Evolutionary conservation across 306 rosid genomes (phyloP), one percentile per base, ranked within the genome.

Genomic region (Prunus kanzakura): DNA sequence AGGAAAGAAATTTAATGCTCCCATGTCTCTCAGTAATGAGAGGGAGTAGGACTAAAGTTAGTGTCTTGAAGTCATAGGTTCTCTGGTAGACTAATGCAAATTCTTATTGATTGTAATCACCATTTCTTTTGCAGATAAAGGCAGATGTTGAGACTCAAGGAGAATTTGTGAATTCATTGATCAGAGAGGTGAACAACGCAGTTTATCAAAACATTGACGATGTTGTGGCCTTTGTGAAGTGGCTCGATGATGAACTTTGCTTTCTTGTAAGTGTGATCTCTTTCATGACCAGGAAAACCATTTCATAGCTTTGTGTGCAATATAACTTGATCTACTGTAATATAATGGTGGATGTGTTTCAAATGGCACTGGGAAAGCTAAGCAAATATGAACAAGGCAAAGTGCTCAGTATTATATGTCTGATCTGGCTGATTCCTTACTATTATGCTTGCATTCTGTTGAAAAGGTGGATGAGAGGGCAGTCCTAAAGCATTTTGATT

Each of bases 201-300:
- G 96, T 80, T 74, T 95, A 86, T 84, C 91, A 85, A 81, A 87
- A 86, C 84, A 89, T 95, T 58, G 96, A 92, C 80, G 99, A 92
- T 64, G 93, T 95, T 14, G 97, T 95, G 78, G 99, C 91, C 50
- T 95, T 95, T 76, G 99, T 95, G 76, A 92, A 90, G 88, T 95
- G 99, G 99, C 90, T 95, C 52, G 99, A 95, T 57, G 99, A 95
- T 23, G 99, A 95, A 86, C 97, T 95, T 29, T 89, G 97, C 92
- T 95, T 95, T 89, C 99, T 95, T 81, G 99, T 95, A 86, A 84
- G 94, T 82, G 4, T 68, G 47, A 61, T 69, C 14, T 27, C 32
- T 69, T 43, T 58, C 73, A 20, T 45, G 51, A 0, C 63, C 19
- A 61, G 22, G 50, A 14, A 14, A 50, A 22, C 46, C 56, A 71